These are phyloP conservation scores for Fusarium chuoi DNA, from an alignment of 2,329 filamentous ascomycete species.

Conservation along the genomic window DNA sequence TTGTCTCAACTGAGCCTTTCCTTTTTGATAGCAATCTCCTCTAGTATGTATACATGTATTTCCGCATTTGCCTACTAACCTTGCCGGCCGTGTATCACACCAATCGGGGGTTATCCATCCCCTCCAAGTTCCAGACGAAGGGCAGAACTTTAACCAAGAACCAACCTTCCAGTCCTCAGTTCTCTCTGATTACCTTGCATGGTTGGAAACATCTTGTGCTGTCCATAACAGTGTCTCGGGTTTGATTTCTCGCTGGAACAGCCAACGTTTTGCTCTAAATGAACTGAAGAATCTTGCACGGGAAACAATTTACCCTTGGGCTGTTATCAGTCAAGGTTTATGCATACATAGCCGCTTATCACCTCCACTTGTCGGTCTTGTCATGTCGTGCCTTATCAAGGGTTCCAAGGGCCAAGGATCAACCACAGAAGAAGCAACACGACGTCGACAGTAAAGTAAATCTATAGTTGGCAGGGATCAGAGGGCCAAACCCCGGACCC, in stretches of 20 bases:
- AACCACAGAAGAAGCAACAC: slow-evolving; percentile 11
- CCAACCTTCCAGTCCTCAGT: background rate
- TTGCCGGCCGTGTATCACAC: background rate
- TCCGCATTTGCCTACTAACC: background rate
- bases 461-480: slow-evolving; percentile 20
- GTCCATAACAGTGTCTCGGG: background rate
- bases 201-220: background rate
- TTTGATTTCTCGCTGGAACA: background rate
- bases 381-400: slow-evolving; percentile 10
- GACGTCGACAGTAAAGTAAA: slow-evolving; percentile 2
- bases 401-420: background rate
- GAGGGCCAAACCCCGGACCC: slow-evolving; percentile 22
- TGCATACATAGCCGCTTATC: background rate
- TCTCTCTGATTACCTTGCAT: background rate
- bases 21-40: background rate
- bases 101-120: slow-evolving; percentile 15
- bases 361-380: slow-evolving; percentile 2
- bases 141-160: background rate
- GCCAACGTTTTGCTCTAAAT: background rate
- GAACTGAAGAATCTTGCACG: background rate
- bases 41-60: background rate
- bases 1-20: slow-evolving; percentile 1
- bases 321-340: slow-evolving; percentile 16
- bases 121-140: slow-evolving; percentile 3
- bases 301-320: background rate